Conservation (phyloP, 208 protist genomes). For the Strigomonas culicis region DNA sequence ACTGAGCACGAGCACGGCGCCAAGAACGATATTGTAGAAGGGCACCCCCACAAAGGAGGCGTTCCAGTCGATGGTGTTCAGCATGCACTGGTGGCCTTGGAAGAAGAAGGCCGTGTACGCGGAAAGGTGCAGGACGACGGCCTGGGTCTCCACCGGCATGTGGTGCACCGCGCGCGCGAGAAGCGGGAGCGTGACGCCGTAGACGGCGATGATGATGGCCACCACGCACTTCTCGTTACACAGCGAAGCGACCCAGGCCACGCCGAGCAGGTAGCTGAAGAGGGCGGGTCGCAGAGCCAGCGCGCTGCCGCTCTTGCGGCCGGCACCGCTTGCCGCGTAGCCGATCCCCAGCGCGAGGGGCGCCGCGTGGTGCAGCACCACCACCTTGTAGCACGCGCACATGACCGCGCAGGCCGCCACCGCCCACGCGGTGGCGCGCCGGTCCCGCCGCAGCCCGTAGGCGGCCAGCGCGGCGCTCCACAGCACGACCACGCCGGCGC, state of each 20-base stretch:
- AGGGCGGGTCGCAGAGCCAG: not conserved
- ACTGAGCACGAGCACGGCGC: conserved; percentile 49
- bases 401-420: conserved; percentile 6
- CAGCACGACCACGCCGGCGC: conserved; percentile 20
- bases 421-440: not conserved
- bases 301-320: not conserved
- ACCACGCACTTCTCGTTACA: conserved; percentile 48
- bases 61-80: conserved; percentile 77
- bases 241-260: conserved; percentile 47
- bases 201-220: conserved; percentile 33
- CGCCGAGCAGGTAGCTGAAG: conserved; percentile 29
- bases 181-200: conserved; percentile 29
- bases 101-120: conserved; percentile 57
- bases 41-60: conserved; percentile 68
- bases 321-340: not conserved
- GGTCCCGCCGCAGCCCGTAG: not conserved
- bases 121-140: conserved; percentile 38
- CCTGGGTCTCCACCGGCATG: conserved; percentile 20
- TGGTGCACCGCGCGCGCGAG: conserved; percentile 14
- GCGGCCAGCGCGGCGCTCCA: not conserved
- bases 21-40: conserved; percentile 40
- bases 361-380: conserved; percentile 43
- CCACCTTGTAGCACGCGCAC: conserved; percentile 25
- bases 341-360: conserved; percentile 25
- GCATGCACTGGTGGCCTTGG: conserved; percentile 67